Conservation (phyloP, 169 alveolate species). For the Plasmodium chabaudi region DNA sequence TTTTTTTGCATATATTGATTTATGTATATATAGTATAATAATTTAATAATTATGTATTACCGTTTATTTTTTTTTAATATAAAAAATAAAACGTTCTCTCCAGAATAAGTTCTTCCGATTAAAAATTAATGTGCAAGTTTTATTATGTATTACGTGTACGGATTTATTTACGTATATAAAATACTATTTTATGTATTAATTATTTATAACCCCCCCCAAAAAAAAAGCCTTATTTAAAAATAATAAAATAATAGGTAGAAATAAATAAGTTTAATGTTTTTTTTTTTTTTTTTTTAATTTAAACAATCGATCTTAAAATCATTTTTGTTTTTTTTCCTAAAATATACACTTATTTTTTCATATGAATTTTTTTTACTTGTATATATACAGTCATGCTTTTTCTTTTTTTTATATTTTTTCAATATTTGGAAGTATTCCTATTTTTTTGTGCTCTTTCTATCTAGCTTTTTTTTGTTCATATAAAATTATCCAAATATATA, state of each 20-base stretch:
- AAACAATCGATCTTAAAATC: constrained; percentile 22
- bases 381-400: background rate
- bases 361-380: background rate
- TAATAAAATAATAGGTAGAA: background rate
- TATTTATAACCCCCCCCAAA: background rate
- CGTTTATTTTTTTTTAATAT: constrained; percentile 8
- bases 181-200: background rate
- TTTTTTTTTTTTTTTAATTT: constrained; percentile 5
- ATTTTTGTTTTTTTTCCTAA: constrained; percentile 2
- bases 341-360: background rate
- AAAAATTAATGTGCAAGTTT: background rate
- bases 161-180: constrained; percentile 1
- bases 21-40: background rate
- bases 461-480: background rate
- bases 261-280: background rate
- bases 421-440: too few relatives aligned
- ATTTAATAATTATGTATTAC: constrained; percentile 5
- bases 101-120: constrained; percentile 36
- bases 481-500: background rate
- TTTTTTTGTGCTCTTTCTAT: constrained; percentile 8
- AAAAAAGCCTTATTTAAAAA: constrained; percentile 12
- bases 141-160: background rate
- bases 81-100: constrained; percentile 18
- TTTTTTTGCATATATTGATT: constrained; percentile 2
- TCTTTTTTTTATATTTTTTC: too few relatives aligned